These are phyloP conservation scores for Rhytidhysteron rufulum DNA, from an alignment of 2,329 filamentous ascomycete genomes.

Conservation along the genomic window DNA sequence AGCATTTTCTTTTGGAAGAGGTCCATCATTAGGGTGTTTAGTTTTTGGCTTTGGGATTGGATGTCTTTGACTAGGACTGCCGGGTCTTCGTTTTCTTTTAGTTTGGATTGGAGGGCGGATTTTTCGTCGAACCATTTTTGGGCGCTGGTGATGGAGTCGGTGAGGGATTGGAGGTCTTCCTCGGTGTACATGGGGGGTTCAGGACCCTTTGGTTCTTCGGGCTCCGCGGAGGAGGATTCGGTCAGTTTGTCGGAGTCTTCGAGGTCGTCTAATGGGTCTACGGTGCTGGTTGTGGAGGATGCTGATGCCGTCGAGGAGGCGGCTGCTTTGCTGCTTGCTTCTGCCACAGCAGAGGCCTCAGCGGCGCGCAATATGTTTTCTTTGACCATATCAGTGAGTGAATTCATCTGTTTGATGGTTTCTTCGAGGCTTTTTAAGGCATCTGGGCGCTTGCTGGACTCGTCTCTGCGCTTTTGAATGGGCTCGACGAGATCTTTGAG, in stretches of 20 bases:
- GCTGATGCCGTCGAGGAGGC: conserved; percentile 41
- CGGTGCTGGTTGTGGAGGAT: conserved; percentile 46
- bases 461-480: conserved; percentile 70
- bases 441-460: conserved; percentile 67
- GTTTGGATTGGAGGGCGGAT: conserved; percentile 65
- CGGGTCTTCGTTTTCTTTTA: conserved; percentile 68
- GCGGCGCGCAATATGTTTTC: conserved; percentile 69
- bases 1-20: conserved; percentile 59
- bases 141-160: conserved; percentile 59
- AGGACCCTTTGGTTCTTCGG: conserved; percentile 19
- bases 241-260: conserved; percentile 63
- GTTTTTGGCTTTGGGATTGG: conserved; percentile 61
- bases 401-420: conserved; percentile 66
- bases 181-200: conserved; percentile 60
- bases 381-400: conserved; percentile 67
- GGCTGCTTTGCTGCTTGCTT: conserved; percentile 36
- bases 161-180: conserved; percentile 66
- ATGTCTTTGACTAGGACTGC: conserved; percentile 71
- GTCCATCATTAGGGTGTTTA: conserved; percentile 67
- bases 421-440: conserved; percentile 65
- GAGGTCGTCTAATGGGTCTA: conserved; percentile 62
- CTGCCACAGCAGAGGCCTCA: conserved; percentile 43
- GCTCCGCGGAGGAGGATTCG: conserved; percentile 32
- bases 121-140: conserved; percentile 73
- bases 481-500: conserved; percentile 76